Evolutionary conservation across 2,329 filamentous ascomycete species (phyloP), one percentile per base, ranked within the genome.

Genomic region (Remersonia thermophila): DNA sequence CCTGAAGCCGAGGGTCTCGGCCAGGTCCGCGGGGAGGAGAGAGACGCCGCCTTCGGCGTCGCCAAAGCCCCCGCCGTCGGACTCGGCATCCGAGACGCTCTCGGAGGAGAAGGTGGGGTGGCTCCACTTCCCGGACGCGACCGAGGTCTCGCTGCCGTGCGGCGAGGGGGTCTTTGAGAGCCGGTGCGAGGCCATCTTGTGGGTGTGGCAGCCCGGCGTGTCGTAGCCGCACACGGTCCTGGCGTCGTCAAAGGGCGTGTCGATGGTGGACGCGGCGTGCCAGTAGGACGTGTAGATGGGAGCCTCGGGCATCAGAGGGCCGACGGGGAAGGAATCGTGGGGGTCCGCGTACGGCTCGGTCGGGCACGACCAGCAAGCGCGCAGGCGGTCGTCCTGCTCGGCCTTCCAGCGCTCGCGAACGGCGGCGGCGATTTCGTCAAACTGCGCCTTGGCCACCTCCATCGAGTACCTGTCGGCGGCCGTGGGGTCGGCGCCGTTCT

Each of bases 121-220:
- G 38, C 32, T 27, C 32, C 40, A 47, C 7, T 43, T 32, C 7
- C 26, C 25, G 2, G 39, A 41, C 10, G 34, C 38, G 1, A 23
- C 23, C 5, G 42, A 43, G 2, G 45, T 47, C 25, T 44, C 43
- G 18, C 43, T 44, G 10, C 39, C 43, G 23, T 42, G 20, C 20
- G 20, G 20, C 20, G 20, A 23, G 5, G 20, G 20, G 20, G 20
- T 23, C 5, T 23, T 23, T 5, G 20, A 23, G 9, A n/a, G n/a
- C n/a, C n/a, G n/a, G n/a, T n/a, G n/a, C n/a, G n/a, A n/a, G n/a
- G n/a, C n/a, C n/a, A n/a, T n/a, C n/a, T n/a, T n/a, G n/a, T n/a
- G n/a, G n/a, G n/a, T n/a, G n/a, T n/a, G n/a, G n/a, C n/a, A n/a
- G n/a, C n/a, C n/a, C n/a, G n/a, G n/a, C n/a, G n/a, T n/a, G n/a